Evolutionary conservation across 768 basidiomycete species (phyloP).

Genomic region (Xerocomus potaroensis): DNA sequence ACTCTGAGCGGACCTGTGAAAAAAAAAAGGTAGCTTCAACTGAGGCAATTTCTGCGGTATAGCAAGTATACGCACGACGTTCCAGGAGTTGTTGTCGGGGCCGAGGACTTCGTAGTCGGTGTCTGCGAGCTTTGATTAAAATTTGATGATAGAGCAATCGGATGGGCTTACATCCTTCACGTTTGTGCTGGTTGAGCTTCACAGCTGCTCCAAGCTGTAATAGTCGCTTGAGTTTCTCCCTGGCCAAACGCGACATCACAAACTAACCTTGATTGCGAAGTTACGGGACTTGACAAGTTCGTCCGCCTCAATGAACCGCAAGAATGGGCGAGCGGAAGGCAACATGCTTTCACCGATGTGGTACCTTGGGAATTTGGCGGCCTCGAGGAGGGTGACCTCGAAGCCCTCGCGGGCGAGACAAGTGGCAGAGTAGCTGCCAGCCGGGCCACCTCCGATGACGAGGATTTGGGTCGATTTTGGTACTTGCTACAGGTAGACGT

Average conservation of each 20-base stretch:
- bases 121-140: neutral
- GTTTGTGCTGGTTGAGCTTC: constrained; percentile 3
- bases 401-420: neutral
- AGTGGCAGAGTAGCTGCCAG: constrained; percentile 1
- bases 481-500: neutral
- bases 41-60: neutral
- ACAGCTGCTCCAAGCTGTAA: neutral
- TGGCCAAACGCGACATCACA: neutral
- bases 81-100: neutral
- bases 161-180: constrained; percentile 34
- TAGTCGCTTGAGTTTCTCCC: neutral
- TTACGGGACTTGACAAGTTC: neutral
- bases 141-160: neutral
- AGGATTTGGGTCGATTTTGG: neutral
- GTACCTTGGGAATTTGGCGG: constrained; percentile 3
- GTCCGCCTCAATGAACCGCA: constrained; percentile 1
- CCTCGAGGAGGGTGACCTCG: neutral
- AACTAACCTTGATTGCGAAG: neutral
- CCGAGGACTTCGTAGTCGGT: neutral
- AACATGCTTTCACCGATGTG: constrained; percentile 6
- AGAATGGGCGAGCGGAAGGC: neutral
- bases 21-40: neutral
- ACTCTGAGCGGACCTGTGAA: neutral
- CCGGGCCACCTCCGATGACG: constrained; percentile 1
- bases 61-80: neutral